Conservation (phyloP, 2,329 filamentous ascomycete species). For the Aspergillus caelatus region DNA sequence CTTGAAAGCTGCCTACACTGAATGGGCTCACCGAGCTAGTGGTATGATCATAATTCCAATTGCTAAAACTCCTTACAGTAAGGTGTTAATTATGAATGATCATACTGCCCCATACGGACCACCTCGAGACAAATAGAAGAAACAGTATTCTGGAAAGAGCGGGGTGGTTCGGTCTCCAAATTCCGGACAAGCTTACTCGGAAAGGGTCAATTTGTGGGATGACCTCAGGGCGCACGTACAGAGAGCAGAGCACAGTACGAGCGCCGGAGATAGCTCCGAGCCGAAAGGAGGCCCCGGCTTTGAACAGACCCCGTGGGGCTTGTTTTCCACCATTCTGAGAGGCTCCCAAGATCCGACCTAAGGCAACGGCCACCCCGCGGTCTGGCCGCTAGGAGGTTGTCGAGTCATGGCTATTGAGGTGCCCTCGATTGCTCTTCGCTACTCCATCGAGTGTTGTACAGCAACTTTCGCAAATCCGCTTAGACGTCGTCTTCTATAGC, state of each 20-base stretch:
- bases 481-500: not conserved
- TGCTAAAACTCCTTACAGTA: too few species aligned
- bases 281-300: not conserved
- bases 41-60: not conserved
- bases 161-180: not conserved
- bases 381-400: not conserved
- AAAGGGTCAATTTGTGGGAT: not conserved
- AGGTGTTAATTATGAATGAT: not conserved
- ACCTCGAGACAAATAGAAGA: not conserved
- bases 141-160: not conserved
- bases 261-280: constrained; percentile 2
- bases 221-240: not conserved
- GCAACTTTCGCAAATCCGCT: not conserved
- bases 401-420: not conserved
- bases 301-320: not conserved
- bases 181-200: not conserved
- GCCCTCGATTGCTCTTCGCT: not conserved
- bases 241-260: too few species aligned
- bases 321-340: not conserved
- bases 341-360: not conserved
- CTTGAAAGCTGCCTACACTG: not conserved
- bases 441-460: not conserved
- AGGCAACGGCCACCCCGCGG: not conserved
- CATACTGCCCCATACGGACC: not conserved
- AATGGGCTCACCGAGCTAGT: not conserved